Percentiles rank a stretch among this genome's conserved stretches.
Evolutionary conservation across 768 basidiomycete genomes (phyloP).

Genomic region (Termitomyces sp.): DNA sequence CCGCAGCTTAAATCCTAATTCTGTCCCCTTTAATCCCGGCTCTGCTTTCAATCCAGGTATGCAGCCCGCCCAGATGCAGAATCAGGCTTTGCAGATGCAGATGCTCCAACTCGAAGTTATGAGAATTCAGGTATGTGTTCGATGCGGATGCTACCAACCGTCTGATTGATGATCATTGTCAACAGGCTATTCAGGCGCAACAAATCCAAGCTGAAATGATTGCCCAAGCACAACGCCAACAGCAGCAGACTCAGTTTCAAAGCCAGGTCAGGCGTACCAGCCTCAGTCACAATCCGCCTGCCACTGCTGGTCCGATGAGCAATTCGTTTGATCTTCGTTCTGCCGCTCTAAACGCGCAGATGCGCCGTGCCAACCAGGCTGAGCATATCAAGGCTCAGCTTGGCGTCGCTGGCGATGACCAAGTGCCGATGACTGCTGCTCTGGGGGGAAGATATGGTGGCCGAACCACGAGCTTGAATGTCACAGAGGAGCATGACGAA

Average conservation of each 20-base stretch:
- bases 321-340: slow-evolving; percentile 63
- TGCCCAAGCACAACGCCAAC: slow-evolving; percentile 53
- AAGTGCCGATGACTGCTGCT: slow-evolving; percentile 77
- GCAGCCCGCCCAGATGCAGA: slow-evolving; percentile 44
- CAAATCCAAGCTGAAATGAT: slow-evolving; percentile 72
- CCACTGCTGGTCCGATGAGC: slow-evolving; percentile 68
- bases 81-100: slow-evolving; percentile 74
- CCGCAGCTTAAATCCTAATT: slow-evolving; percentile 42
- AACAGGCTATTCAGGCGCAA: slow-evolving; percentile 64
- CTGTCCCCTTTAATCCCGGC: slow-evolving; percentile 45
- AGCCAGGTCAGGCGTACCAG: slow-evolving; percentile 43
- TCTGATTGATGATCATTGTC: slow-evolving; percentile 8
- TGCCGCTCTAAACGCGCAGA: slow-evolving; percentile 47
- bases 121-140: slow-evolving; percentile 62
- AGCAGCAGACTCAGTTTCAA: slow-evolving; percentile 37
- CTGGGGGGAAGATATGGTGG: slow-evolving; percentile 74
- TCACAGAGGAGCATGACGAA: slow-evolving; percentile 38
- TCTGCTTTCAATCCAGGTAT: slow-evolving; percentile 38
- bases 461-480: slow-evolving; percentile 46
- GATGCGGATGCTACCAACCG: neutral
- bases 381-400: slow-evolving; percentile 63
- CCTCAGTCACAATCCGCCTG: slow-evolving; percentile 47
- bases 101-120: slow-evolving; percentile 82
- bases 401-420: slow-evolving; percentile 47
- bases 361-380: slow-evolving; percentile 65